A percentile compares a stretch with the other conserved stretches of the same genome.
phyloP scores from a whole-genome alignment of 768 basidiomycete genomes.

The Lactarius psammicola region DNA sequence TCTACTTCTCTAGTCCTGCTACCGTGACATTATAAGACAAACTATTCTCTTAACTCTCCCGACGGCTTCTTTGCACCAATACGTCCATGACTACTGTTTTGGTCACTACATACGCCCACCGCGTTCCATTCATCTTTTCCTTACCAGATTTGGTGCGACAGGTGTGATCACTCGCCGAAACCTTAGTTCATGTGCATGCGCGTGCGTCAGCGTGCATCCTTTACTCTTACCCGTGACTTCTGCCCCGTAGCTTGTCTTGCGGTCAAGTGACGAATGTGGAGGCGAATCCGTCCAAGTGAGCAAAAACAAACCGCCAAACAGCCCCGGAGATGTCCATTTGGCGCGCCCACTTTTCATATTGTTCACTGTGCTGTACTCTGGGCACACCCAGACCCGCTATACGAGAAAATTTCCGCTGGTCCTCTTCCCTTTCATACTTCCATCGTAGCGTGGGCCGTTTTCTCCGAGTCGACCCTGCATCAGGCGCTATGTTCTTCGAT shows the following conservation, averaged over 20 bases:
- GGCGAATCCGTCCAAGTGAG: neutral
- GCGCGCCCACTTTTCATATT: neutral
- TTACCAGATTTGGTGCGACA: neutral
- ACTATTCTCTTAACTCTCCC: neutral
- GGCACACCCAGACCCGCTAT: neutral
- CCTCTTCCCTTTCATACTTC: neutral
- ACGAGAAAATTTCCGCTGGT: neutral
- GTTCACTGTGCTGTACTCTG: neutral
- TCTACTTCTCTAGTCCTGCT: neutral
- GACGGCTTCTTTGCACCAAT: neutral
- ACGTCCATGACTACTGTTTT: neutral
- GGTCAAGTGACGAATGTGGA: neutral
- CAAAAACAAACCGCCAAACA: neutral
- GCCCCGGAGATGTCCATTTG: neutral
- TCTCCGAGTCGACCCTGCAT: neutral
- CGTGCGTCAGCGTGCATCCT: too few species aligned
- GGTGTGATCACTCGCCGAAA: neutral
- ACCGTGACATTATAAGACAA: neutral
- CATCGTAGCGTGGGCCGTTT: neutral
- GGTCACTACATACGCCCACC: neutral
- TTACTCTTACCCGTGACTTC: neutral
- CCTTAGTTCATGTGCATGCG: neutral
- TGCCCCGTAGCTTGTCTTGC: neutral
- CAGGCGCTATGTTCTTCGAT: neutral
- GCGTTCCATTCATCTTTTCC: neutral